Evolutionary conservation across 768 basidiomycete species (phyloP).

Genomic region (Lentinula sp.): DNA sequence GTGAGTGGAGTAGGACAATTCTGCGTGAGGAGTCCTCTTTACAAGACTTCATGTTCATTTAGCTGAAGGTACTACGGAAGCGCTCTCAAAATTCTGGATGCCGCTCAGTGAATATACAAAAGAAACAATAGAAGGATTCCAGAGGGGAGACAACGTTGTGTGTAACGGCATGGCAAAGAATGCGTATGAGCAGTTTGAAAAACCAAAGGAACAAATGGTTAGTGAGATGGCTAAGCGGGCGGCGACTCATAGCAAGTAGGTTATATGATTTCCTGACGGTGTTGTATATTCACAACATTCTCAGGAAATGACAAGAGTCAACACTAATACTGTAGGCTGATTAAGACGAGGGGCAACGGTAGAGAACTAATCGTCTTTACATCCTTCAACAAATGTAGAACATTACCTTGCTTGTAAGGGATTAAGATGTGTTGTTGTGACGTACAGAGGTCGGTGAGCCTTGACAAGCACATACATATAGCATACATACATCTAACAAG

Average conservation of each 20-base stretch:
- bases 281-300: too few species aligned
- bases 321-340: too few species aligned
- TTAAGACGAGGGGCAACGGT: too few species aligned
- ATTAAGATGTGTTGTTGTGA: too few species aligned
- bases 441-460: too few species aligned
- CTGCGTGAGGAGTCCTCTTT: too few species aligned
- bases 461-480: too few species aligned
- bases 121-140: slow-evolving; percentile 29
- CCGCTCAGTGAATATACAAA: slow-evolving; percentile 41
- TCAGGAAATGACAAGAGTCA: too few species aligned
- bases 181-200: slow-evolving; percentile 24
- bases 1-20: slow-evolving; percentile 21
- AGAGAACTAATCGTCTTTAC: too few species aligned
- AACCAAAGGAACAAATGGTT: slow-evolving; percentile 18
- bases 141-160: slow-evolving; percentile 25
- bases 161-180: slow-evolving; percentile 17
- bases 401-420: too few species aligned
- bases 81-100: slow-evolving; percentile 49
- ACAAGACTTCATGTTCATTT: not conserved
- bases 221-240: not conserved
- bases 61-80: slow-evolving; percentile 48
- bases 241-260: not conserved
- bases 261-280: not conserved
- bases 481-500: too few species aligned
- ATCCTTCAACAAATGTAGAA: too few species aligned